Conservation (phyloP, 768 basidiomycete genomes). For the Fistulinella prunicolor region DNA sequence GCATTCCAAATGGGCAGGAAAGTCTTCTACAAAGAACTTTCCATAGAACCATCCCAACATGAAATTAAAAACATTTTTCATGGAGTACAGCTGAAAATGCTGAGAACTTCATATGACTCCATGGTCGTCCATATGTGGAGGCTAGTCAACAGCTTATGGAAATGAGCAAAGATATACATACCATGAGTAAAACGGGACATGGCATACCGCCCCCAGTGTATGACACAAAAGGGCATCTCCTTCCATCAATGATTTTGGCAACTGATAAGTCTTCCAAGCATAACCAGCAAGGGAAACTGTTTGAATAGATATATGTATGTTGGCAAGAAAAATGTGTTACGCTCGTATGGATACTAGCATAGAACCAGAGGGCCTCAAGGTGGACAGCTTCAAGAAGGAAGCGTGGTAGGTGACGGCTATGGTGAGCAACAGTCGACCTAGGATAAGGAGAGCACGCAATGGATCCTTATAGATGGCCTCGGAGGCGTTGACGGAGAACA, state of each 20-base stretch:
- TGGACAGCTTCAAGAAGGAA: too few species aligned
- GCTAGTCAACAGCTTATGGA: slow-evolving; percentile 69
- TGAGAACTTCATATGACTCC: slow-evolving; percentile 90
- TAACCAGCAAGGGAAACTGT: slow-evolving; percentile 82
- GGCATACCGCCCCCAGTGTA: slow-evolving; percentile 80
- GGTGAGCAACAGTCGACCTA: too few species aligned
- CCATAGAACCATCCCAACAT: slow-evolving; percentile 93
- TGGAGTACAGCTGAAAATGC: slow-evolving; percentile 67
- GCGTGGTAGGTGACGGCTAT: too few species aligned
- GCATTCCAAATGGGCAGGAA: slow-evolving; percentile 86
- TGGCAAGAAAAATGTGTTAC: too few species aligned
- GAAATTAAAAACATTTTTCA: slow-evolving; percentile 1
- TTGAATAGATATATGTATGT: too few species aligned
- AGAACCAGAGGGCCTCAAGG: too few species aligned
- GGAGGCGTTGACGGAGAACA: too few species aligned
- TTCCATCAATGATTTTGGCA: slow-evolving; percentile 82
- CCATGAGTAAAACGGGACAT: not conserved
- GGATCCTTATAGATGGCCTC: too few species aligned
- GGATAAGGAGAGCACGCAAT: too few species aligned
- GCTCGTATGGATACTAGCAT: too few species aligned
- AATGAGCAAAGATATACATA: slow-evolving; percentile 8
- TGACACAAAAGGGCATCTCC: slow-evolving; percentile 89
- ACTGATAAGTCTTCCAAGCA: slow-evolving; percentile 86
- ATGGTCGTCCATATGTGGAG: slow-evolving; percentile 89
- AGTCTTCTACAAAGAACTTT: slow-evolving; percentile 94